Conservation (phyloP, 805 yeast genomes). For the Yamadazyma olivae region DNA sequence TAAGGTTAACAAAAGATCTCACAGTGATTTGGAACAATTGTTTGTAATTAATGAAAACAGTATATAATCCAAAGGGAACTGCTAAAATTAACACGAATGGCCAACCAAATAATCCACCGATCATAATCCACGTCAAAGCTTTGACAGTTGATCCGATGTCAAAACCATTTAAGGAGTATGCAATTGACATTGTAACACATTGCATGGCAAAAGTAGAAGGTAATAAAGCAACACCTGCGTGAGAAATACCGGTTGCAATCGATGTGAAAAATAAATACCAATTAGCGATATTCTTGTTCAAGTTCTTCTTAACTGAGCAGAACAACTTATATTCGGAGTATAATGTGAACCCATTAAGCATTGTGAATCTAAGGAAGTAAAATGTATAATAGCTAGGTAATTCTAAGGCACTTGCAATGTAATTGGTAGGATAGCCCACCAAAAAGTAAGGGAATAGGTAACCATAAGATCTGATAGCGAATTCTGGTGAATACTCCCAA, state of each 20-base stretch:
- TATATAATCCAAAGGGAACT: slow-evolving; percentile 52
- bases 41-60: background rate
- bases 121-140: slow-evolving; percentile 41
- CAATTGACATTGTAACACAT: slow-evolving; percentile 43
- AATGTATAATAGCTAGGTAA: slow-evolving; percentile 37
- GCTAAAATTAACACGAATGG: slow-evolving; percentile 74
- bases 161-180: slow-evolving; percentile 26
- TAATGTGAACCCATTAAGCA: slow-evolving; percentile 34
- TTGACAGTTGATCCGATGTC: slow-evolving; percentile 10
- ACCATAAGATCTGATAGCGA: slow-evolving; percentile 83
- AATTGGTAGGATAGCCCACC: slow-evolving; percentile 20
- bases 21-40: slow-evolving; percentile 2
- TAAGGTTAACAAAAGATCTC: slow-evolving; percentile 13
- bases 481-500: slow-evolving; percentile 94
- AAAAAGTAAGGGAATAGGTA: slow-evolving; percentile 55
- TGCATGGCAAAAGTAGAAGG: slow-evolving; percentile 76
- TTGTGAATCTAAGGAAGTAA: slow-evolving; percentile 49
- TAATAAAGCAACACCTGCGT: slow-evolving; percentile 79
- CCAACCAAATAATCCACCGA: slow-evolving; percentile 90
- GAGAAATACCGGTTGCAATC: slow-evolving; percentile 79
- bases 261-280: slow-evolving; percentile 64
- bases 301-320: slow-evolving; percentile 31
- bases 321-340: slow-evolving; percentile 54
- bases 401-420: slow-evolving; percentile 10
- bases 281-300: slow-evolving; percentile 43